phyloP scores from a whole-genome alignment of 2,329 filamentous ascomycete species.

The Hypoxylon sp. region DNA sequence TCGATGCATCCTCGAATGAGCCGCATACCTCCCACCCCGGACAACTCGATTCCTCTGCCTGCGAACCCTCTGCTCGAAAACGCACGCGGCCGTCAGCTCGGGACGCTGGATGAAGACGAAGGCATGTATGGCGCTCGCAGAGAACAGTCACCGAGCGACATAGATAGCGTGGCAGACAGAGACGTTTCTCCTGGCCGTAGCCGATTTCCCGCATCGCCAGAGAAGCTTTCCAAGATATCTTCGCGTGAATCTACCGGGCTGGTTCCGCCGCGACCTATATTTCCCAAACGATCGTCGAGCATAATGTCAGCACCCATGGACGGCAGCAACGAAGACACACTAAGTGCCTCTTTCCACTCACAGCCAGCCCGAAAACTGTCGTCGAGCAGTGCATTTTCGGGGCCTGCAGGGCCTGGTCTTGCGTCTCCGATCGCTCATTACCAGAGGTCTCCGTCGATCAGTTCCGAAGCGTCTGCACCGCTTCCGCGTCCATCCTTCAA shows the following conservation, averaged over 20 bases:
- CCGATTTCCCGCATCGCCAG: constrained; percentile 53
- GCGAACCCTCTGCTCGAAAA: constrained; percentile 52
- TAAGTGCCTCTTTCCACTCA: constrained; percentile 65
- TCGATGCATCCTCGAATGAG: constrained; percentile 82
- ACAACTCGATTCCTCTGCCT: constrained; percentile 56
- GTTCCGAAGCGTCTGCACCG: constrained; percentile 77
- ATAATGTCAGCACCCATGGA: constrained; percentile 69
- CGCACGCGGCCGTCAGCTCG: constrained; percentile 52
- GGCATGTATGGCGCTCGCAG: constrained; percentile 61
- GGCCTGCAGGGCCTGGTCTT: constrained; percentile 46
- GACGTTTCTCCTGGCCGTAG: constrained; percentile 48
- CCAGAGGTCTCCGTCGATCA: constrained; percentile 82
- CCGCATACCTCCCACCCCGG: constrained; percentile 61
- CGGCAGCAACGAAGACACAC: constrained; percentile 75
- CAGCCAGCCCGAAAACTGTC: constrained; percentile 80
- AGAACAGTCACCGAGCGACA: constrained; percentile 65
- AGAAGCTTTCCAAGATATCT: constrained; percentile 51
- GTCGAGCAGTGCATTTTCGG: constrained; percentile 63
- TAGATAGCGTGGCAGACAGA: constrained; percentile 49
- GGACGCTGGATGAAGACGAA: constrained; percentile 50
- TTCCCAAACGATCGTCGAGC: constrained; percentile 64
- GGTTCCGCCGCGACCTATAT: constrained; percentile 59
- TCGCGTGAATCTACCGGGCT: constrained; percentile 61
- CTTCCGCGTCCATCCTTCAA: constrained; percentile 83
- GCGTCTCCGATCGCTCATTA: constrained; percentile 70